Evolutionary conservation across 345 rosid genomes (phyloP).

Genomic region (Streptanthus diversifolius): DNA sequence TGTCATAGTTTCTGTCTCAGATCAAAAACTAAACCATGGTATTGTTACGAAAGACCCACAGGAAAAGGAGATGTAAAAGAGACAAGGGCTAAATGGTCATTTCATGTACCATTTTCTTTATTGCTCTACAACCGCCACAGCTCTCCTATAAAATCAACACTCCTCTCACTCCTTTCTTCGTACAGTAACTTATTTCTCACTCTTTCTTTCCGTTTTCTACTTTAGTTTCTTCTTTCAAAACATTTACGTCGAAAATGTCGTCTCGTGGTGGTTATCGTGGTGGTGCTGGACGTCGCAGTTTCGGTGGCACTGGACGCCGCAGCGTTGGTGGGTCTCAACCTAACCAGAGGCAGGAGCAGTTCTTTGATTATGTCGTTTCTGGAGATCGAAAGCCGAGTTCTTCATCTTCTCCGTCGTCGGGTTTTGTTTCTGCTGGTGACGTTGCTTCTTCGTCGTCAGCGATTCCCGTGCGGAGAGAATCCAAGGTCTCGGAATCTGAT

Average conservation of each 20-base stretch:
- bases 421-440: neutral
- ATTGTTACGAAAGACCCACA: neutral
- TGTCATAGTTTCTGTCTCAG: neutral
- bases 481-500: neutral
- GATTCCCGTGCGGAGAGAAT: neutral
- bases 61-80: neutral
- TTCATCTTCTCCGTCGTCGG: neutral
- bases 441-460: slow-evolving; percentile 3
- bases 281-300: too few relatives aligned
- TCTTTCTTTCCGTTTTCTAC: neutral
- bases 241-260: slow-evolving; percentile 12
- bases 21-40: neutral
- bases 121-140: neutral
- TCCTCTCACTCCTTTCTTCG: neutral
- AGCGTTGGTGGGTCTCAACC: too few relatives aligned
- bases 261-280: slow-evolving; percentile 23
- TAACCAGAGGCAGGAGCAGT: neutral
- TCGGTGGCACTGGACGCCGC: neutral
- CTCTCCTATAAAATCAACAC: neutral
- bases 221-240: slow-evolving; percentile 3
- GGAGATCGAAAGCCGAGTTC: neutral
- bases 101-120: neutral
- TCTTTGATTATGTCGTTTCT: neutral
- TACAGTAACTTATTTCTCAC: neutral
- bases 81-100: neutral